These are phyloP conservation scores for Rugosomyces carneus DNA, from an alignment of 1,284 basidiomycete species.

Conservation along the genomic window DNA sequence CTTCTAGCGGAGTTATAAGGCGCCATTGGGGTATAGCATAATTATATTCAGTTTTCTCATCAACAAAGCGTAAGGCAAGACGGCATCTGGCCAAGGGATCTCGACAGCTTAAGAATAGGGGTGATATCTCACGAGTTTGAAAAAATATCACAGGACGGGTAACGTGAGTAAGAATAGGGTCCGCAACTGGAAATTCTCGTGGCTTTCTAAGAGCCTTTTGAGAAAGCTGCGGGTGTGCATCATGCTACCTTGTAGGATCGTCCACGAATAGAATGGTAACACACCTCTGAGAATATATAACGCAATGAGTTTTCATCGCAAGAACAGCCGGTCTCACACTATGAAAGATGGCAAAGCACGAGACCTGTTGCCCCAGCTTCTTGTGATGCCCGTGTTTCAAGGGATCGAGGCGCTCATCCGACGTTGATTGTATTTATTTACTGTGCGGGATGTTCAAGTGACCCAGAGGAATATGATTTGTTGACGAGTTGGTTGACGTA, in stretches of 20 bases:
- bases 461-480: constrained; percentile 6
- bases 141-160: constrained; percentile 18
- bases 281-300: not conserved
- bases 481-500: constrained; percentile 1
- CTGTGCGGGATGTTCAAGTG: constrained; percentile 12
- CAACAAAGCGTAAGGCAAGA: constrained; percentile 10
- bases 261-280: not conserved
- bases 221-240: not conserved
- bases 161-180: constrained; percentile 15
- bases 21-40: constrained; percentile 10
- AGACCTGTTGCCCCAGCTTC: constrained; percentile 12
- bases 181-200: constrained; percentile 3
- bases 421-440: not conserved
- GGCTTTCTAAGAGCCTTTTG: constrained; percentile 3
- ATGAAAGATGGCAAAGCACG: constrained; percentile 5
- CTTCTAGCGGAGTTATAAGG: constrained; percentile 76
- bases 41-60: constrained; percentile 10
- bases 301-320: not conserved
- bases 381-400: constrained; percentile 7
- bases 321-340: constrained; percentile 8
- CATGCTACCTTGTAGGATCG: not conserved
- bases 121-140: constrained; percentile 1
- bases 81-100: not conserved
- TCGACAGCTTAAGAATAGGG: constrained; percentile 7
- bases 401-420: constrained; percentile 9